phyloP scores from a whole-genome alignment of 805 yeast species.

The Ogataea trehaloabstinens region DNA sequence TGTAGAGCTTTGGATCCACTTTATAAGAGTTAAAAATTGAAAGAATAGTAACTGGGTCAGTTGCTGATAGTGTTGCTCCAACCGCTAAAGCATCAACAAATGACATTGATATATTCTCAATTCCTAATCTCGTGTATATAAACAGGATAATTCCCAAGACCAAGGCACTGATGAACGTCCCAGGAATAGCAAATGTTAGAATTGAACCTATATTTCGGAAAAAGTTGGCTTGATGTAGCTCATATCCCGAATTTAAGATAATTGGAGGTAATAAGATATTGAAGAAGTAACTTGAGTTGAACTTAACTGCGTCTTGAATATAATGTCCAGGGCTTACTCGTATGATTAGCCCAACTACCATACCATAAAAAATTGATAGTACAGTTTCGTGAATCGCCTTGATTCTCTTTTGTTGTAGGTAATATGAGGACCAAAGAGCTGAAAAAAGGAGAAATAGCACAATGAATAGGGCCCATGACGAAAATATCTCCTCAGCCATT shows the following conservation, averaged over 20 bases:
- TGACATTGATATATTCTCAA: constrained; percentile 84
- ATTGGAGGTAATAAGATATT: constrained; percentile 94
- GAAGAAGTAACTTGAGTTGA: constrained; percentile 91
- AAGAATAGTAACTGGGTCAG: constrained; percentile 96
- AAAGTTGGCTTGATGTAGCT: constrained; percentile 92
- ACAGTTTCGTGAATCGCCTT: constrained; percentile 98
- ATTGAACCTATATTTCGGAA: constrained; percentile 90
- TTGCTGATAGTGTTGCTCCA: constrained; percentile 96
- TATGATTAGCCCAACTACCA: constrained; percentile 90
- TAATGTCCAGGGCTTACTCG: constrained; percentile 94
- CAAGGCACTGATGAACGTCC: constrained; percentile 88
- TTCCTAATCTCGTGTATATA: constrained; percentile 87
- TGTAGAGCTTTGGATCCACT: constrained; percentile 96
- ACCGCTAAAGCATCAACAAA: constrained; percentile 97
- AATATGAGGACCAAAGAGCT: constrained; percentile 94
- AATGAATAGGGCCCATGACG: constrained; percentile 96
- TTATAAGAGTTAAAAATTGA: constrained; percentile 96
- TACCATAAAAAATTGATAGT: constrained; percentile 91
- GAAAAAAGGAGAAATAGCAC: constrained; percentile 74
- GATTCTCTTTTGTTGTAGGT: constrained; percentile 84
- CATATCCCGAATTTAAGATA: constrained; percentile 93
- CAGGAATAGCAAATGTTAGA: constrained; percentile 92
- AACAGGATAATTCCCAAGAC: constrained; percentile 87
- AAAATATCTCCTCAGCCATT: constrained; percentile 89
- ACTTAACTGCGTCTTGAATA: constrained; percentile 94